These are phyloP conservation scores for Candida sanyaensis DNA, from an alignment of 1,139 yeast species.

Conservation along the genomic window DNA sequence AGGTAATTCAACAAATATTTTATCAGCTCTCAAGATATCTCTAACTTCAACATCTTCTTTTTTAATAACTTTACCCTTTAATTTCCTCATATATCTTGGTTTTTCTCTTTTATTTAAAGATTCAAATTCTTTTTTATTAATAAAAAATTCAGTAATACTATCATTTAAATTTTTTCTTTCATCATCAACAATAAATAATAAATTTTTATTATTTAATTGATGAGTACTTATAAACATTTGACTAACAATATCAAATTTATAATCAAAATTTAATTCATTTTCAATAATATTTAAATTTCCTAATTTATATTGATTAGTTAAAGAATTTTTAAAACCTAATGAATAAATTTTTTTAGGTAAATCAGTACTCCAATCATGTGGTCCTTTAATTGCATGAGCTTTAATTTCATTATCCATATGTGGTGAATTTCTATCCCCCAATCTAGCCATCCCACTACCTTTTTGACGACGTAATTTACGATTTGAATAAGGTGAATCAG, in stretches of 20 bases:
- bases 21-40: conserved; percentile 79
- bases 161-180: conserved; percentile 52
- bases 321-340: conserved; percentile 76
- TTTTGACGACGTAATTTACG: conserved; percentile 85
- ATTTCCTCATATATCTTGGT: conserved; percentile 42
- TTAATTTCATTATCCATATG: conserved; percentile 86
- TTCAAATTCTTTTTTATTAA: conserved; percentile 4
- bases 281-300: conserved; percentile 78
- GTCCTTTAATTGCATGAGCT: conserved; percentile 89
- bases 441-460: conserved; percentile 94
- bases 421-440: conserved; percentile 95
- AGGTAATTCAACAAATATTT: conserved; percentile 69
- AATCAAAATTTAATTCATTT: conserved; percentile 15
- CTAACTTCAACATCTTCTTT: conserved; percentile 84
- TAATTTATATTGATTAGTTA: conserved; percentile 73
- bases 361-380: conserved; percentile 86
- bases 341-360: conserved; percentile 75
- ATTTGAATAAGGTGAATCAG: conserved; percentile 85
- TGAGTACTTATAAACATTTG: conserved; percentile 56
- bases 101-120: conserved; percentile 8
- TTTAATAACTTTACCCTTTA: conserved; percentile 63
- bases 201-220: conserved; percentile 52
- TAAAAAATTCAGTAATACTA: conserved; percentile 7
- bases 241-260: conserved; percentile 22
- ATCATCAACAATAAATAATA: conserved; percentile 66